Percentiles rank a stretch among this genome's conserved stretches.
phyloP scores from a whole-genome alignment of 1,284 basidiomycete genomes.

The Macrocybe sp. region DNA sequence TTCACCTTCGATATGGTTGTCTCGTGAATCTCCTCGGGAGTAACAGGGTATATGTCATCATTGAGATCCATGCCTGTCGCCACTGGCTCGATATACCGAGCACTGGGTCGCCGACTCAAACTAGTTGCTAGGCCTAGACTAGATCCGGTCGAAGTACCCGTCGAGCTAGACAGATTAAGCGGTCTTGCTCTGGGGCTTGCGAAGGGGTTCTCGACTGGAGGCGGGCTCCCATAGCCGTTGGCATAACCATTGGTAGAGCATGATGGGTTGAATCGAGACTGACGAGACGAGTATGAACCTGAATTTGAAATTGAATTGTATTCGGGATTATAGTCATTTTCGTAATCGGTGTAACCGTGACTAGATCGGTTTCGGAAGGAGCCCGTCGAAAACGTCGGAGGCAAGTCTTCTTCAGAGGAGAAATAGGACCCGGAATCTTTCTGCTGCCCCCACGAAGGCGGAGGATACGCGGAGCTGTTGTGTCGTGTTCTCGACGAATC shows the following conservation, averaged over 20 bases:
- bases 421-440: conserved; percentile 54
- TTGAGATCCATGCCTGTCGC: neutral
- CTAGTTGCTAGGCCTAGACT: no score
- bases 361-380: conserved; percentile 1
- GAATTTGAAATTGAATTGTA: conserved; percentile 35
- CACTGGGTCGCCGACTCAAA: no score
- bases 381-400: conserved; percentile 14
- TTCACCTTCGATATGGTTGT: conserved; percentile 20
- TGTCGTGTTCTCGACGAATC: no score
- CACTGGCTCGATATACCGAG: no score
- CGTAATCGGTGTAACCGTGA: conserved; percentile 11
- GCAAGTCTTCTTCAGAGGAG: conserved; percentile 19
- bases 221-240: no score
- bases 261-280: conserved; percentile 13
- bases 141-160: no score
- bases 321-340: conserved; percentile 34
- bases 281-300: conserved; percentile 16
- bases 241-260: no score
- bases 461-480: conserved; percentile 46
- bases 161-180: no score
- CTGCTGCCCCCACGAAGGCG: conserved; percentile 53
- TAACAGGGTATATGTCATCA: conserved; percentile 1
- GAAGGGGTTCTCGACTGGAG: no score
- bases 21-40: conserved; percentile 4
- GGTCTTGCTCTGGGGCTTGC: no score